Conservation (phyloP, 495 filamentous ascomycete species). For the Cryomyces antarcticus region DNA sequence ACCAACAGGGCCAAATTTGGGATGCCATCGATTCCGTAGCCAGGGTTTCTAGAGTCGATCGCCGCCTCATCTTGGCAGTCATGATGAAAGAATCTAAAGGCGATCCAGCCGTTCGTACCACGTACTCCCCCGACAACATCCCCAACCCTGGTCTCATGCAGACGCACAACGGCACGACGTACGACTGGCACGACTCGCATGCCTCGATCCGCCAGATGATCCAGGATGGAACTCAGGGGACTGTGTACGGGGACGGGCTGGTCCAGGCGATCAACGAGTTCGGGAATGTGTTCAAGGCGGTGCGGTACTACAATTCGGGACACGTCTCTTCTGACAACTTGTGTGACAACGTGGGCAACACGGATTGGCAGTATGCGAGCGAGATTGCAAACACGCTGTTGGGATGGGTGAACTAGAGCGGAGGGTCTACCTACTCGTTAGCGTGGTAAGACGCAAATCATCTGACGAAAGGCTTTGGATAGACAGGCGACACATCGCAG, state of each 20-base stretch:
- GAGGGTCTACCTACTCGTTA: too few species aligned
- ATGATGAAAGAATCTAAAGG: slow-evolving; percentile 12
- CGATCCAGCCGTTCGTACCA: slow-evolving; percentile 24
- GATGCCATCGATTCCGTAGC: slow-evolving; percentile 6
- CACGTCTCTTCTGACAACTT: slow-evolving; percentile 2
- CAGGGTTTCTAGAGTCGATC: slow-evolving; percentile 3
- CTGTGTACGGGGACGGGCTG: slow-evolving; percentile 5
- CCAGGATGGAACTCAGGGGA: slow-evolving; percentile 7
- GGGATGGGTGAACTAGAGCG: not conserved
- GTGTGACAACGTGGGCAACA: slow-evolving; percentile 2
- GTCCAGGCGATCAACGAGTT: slow-evolving; percentile 3
- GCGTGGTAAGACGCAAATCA: too few species aligned
- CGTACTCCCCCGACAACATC: slow-evolving; percentile 18
- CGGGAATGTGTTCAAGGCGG: slow-evolving; percentile 4
- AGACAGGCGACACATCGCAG: too few species aligned
- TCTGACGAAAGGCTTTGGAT: too few species aligned
- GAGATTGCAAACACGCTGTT: slow-evolving; percentile 10
- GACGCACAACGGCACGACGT: slow-evolving; percentile 4
- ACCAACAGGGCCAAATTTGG: slow-evolving; percentile 1
- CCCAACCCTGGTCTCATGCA: slow-evolving; percentile 38
- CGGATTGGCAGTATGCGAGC: slow-evolving; percentile 5
- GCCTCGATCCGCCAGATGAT: slow-evolving; percentile 9
- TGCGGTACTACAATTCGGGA: slow-evolving; percentile 10
- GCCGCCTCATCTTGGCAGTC: slow-evolving; percentile 10
- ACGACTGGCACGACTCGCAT: slow-evolving; percentile 2